Conservation (phyloP, 2,329 filamentous ascomycete genomes). For the Alternaria rosae region DNA sequence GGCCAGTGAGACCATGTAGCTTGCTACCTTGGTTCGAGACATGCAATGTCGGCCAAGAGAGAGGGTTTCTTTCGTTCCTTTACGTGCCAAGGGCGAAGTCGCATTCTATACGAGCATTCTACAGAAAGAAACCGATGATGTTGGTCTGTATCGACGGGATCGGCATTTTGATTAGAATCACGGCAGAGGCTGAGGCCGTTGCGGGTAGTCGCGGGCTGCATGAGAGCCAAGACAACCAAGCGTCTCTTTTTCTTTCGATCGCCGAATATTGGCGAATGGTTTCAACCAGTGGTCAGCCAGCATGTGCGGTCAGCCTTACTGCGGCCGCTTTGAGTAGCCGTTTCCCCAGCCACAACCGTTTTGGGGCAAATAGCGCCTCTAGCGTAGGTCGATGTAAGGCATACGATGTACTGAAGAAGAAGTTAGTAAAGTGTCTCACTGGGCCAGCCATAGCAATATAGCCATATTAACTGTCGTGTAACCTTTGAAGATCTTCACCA, state of each 20-base stretch:
- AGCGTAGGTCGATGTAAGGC: not conserved
- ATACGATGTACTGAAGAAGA: not conserved
- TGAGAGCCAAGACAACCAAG: not conserved
- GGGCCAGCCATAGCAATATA: slow-evolving; percentile 1
- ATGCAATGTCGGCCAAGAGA: too few relatives aligned
- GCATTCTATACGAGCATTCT: not conserved
- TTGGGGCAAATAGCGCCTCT: not conserved
- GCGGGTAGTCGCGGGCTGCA: not conserved
- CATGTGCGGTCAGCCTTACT: not conserved
- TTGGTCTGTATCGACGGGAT: not conserved
- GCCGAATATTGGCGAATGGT: not conserved
- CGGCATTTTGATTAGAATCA: not conserved
- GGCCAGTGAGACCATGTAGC: not conserved
- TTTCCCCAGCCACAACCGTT: not conserved
- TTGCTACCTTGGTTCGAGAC: not conserved
- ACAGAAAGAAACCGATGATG: not conserved
- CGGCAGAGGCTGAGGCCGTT: not conserved
- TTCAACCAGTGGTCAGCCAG: not conserved
- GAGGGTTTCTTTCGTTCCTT: too few relatives aligned
- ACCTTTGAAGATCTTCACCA: slow-evolving; percentile 5
- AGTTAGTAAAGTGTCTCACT: not conserved
- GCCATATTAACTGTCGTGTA: slow-evolving; percentile 13
- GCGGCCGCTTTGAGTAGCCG: not conserved
- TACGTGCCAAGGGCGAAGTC: too few relatives aligned
- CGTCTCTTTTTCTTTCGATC: not conserved